phyloP scores from a whole-genome alignment of 1,139 yeast species.

The Waltiozyma sp. region DNA sequence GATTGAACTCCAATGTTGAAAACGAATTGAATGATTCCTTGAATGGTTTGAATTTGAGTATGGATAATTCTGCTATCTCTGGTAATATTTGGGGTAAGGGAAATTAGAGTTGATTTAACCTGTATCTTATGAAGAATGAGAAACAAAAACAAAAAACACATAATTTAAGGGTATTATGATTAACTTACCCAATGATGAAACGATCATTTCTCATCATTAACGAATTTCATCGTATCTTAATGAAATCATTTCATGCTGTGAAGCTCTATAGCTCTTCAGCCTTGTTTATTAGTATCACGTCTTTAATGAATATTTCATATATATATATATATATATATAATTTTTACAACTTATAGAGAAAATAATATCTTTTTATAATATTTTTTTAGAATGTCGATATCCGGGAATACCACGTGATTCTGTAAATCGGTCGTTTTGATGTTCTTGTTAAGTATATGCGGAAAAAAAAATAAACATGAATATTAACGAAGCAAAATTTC shows the following conservation, averaged over 20 bases:
- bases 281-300: background rate
- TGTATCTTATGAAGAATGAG: background rate
- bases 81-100: conserved; percentile 18
- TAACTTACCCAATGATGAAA: background rate
- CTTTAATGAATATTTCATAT: background rate
- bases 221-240: too few species aligned
- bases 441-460: too few species aligned
- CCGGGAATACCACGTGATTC: too few species aligned
- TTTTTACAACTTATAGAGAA: background rate
- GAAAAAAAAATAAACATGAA: too few species aligned
- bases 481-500: too few species aligned
- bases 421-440: too few species aligned
- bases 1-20: conserved; percentile 8
- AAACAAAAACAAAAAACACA: background rate
- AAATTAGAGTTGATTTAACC: background rate
- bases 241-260: too few species aligned
- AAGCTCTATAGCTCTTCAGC: background rate
- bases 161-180: background rate
- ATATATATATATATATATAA: background rate
- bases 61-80: conserved; percentile 12
- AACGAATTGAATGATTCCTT: conserved; percentile 16
- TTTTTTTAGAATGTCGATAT: too few species aligned
- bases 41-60: conserved; percentile 13
- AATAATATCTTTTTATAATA: background rate
- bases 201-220: too few species aligned